Percentiles rank a stretch among this genome's conserved stretches.
Conservation (phyloP, 169 alveolate genomes). For the Cryptosporidium xiaoi region DNA sequence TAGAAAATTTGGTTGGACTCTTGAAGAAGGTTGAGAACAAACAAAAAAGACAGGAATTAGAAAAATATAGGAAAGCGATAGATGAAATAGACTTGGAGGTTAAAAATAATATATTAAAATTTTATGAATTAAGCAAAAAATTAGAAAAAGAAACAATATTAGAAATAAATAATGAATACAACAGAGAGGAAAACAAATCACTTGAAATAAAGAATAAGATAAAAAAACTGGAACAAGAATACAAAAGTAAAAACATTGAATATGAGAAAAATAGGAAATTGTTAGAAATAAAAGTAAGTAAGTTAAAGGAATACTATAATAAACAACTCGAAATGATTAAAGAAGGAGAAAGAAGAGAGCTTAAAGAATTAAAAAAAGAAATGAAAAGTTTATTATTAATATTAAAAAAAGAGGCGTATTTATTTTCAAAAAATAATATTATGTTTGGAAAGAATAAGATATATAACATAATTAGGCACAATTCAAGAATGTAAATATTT, state of each 20-base stretch:
- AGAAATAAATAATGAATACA: conserved; percentile 22
- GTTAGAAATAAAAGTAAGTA: conserved; percentile 1
- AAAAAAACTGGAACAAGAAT: conserved; percentile 22
- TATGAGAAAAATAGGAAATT: conserved; percentile 28
- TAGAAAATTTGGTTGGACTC: conserved; percentile 60
- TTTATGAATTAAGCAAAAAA: conserved; percentile 13
- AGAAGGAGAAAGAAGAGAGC: conserved; percentile 60
- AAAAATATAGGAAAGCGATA: conserved; percentile 15
- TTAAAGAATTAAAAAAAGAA: conserved; percentile 26
- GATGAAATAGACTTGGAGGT: conserved; percentile 29
- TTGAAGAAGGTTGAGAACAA: conserved; percentile 58
- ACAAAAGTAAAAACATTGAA: conserved; percentile 16
- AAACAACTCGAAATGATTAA: conserved; percentile 32
- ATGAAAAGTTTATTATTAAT: conserved; percentile 42
- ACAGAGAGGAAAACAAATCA: conserved; percentile 18
- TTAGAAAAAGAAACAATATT: conserved; percentile 25
- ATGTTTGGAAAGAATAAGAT: conserved; percentile 22
- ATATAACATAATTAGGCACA: conserved; percentile 1
- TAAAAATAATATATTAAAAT: not conserved
- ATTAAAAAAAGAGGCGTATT: conserved; percentile 37
- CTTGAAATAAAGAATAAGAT: conserved; percentile 8
- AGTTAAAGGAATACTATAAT: conserved; percentile 16
- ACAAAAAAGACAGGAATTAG: conserved; percentile 44
- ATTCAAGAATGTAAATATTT: not conserved
- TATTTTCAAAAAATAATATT: conserved; percentile 45